A percentile compares a stretch with the other conserved stretches of the same genome.
Conservation (phyloP, 371 early-diverging fungal genomes). For the Apophysomyces sp. region DNA sequence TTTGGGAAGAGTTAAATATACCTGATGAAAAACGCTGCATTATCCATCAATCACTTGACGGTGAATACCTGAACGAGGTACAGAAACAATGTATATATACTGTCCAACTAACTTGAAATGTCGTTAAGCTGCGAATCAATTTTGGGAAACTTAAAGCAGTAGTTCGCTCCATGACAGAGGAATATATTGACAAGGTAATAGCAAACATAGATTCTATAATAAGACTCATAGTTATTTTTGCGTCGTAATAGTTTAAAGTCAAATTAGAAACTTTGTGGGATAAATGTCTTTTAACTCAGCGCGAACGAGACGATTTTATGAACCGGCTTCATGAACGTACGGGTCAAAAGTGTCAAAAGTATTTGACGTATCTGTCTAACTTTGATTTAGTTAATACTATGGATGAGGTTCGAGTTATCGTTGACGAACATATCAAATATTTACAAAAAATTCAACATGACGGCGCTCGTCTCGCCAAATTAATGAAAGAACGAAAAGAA, state of each 20-base stretch:
- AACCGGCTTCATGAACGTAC: slow-evolving; percentile 30
- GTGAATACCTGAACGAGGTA: slow-evolving; percentile 15
- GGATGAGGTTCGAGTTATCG: slow-evolving; percentile 29
- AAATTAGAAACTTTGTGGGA: slow-evolving; percentile 40
- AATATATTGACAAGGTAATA: slow-evolving; percentile 38
- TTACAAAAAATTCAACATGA: slow-evolving; percentile 41
- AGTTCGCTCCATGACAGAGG: slow-evolving; percentile 27
- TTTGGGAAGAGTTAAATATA: slow-evolving; percentile 21
- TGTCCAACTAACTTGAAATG: not conserved
- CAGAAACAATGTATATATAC: not conserved
- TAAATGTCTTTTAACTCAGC: slow-evolving; percentile 44
- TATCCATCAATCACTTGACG: slow-evolving; percentile 10
- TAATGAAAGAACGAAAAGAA: slow-evolving; percentile 58
- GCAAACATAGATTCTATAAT: not conserved
- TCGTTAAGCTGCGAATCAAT: slow-evolving; percentile 13
- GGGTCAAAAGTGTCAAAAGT: not conserved
- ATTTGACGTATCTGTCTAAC: slow-evolving; percentile 3
- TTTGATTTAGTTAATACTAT: slow-evolving; percentile 35
- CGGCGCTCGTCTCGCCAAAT: slow-evolving; percentile 38
- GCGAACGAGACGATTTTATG: slow-evolving; percentile 46
- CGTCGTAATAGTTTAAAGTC: slow-evolving; percentile 24
- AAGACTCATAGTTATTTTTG: not conserved
- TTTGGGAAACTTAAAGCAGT: slow-evolving; percentile 31
- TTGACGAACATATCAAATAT: slow-evolving; percentile 39
- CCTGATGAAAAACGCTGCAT: slow-evolving; percentile 6